A percentile compares a stretch with the other conserved stretches of the same genome.
phyloP scores from a whole-genome alignment of 148 eudicot species.

The Dianthus caryophyllus region DNA sequence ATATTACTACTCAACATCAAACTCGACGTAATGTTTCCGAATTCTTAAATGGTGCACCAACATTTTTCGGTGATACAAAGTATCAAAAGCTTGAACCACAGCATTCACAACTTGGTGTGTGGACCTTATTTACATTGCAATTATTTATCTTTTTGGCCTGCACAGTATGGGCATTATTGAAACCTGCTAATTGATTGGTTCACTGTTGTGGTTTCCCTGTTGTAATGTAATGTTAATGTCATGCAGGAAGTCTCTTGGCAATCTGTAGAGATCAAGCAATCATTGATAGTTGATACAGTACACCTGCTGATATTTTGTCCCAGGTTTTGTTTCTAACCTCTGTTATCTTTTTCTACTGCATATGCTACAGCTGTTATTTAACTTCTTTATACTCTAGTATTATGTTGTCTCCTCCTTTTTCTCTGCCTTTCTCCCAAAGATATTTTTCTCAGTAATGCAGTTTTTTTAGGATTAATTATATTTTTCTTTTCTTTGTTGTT shows the following conservation, averaged over 20 bases:
- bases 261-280: slow-evolving; percentile 15
- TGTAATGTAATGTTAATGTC: slow-evolving; percentile 11
- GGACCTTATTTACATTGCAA: slow-evolving; percentile 15
- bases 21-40: not conserved
- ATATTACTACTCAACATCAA: too few species aligned
- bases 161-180: slow-evolving; percentile 22
- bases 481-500: too few species aligned
- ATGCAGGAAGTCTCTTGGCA: slow-evolving; percentile 16
- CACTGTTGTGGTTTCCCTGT: slow-evolving; percentile 9
- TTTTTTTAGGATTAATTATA: too few species aligned
- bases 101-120: slow-evolving; percentile 15
- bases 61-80: slow-evolving; percentile 15
- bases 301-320: slow-evolving; percentile 20
- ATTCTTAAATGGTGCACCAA: not conserved
- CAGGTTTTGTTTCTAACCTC: slow-evolving; percentile 9
- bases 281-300: too few species aligned
- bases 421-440: not conserved
- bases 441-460: not conserved
- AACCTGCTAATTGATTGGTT: slow-evolving; percentile 14
- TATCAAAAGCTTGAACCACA: slow-evolving; percentile 15
- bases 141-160: not conserved
- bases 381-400: not conserved
- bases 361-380: not conserved
- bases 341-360: not conserved
- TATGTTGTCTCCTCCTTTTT: not conserved